phyloP scores from a whole-genome alignment of 352 stramenopile genomes.

The Phytopythium vexans region DNA sequence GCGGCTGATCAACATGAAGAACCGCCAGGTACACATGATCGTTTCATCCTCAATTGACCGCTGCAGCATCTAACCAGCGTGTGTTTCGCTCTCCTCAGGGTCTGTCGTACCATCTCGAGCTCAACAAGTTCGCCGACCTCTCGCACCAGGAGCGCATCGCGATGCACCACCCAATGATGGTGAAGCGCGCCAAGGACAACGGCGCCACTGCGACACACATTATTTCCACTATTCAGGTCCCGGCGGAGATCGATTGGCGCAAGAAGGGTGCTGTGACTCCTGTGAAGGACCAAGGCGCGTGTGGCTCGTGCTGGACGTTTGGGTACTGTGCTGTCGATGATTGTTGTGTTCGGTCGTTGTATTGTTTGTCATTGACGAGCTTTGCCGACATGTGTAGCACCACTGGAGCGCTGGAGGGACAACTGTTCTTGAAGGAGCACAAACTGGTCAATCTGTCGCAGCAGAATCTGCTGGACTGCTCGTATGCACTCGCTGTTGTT shows the following conservation, averaged over 20 bases:
- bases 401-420: slow-evolving; percentile 76
- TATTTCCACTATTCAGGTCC: slow-evolving; percentile 29
- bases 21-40: slow-evolving; percentile 51
- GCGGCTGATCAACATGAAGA: slow-evolving; percentile 84
- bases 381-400: slow-evolving; percentile 37
- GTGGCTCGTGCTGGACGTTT: slow-evolving; percentile 92
- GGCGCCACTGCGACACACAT: slow-evolving; percentile 46
- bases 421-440: slow-evolving; percentile 64
- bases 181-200: slow-evolving; percentile 65
- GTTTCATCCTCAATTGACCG: background rate
- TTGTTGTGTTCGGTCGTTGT: background rate
- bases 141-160: slow-evolving; percentile 61
- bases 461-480: slow-evolving; percentile 90
- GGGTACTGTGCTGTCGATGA: slow-evolving; percentile 23
- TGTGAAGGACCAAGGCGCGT: slow-evolving; percentile 91
- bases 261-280: slow-evolving; percentile 82
- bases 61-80: background rate
- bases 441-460: slow-evolving; percentile 84
- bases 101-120: slow-evolving; percentile 65
- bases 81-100: slow-evolving; percentile 26
- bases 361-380: slow-evolving; percentile 1
- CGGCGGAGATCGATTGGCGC: slow-evolving; percentile 86
- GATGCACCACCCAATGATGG: slow-evolving; percentile 34
- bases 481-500: slow-evolving; percentile 27
- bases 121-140: slow-evolving; percentile 86